A percentile compares a stretch with the other conserved stretches of the same genome.
Evolutionary conservation across 768 basidiomycete genomes (phyloP).

Genomic region (Boletus rubescentipes): DNA sequence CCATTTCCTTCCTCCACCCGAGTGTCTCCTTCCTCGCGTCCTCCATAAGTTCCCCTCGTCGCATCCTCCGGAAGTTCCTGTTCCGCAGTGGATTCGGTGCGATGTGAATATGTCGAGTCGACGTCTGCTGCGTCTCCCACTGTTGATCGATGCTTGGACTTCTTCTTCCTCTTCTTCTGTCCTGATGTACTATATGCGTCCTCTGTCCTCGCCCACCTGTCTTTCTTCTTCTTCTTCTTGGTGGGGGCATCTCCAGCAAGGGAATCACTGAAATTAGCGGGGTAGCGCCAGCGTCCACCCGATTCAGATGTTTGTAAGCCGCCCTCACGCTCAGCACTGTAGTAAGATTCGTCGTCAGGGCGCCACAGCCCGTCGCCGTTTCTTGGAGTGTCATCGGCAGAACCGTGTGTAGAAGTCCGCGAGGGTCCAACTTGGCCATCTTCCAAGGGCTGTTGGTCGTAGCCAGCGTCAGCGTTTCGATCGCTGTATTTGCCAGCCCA

Average conservation of each 20-base stretch:
- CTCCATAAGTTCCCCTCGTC: constrained; percentile 64
- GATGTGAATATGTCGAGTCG: constrained; percentile 33
- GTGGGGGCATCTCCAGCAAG: constrained; percentile 37
- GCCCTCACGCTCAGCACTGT: constrained; percentile 43
- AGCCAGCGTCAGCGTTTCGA: constrained; percentile 65
- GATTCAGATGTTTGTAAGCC: constrained; percentile 36
- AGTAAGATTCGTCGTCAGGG: constrained; percentile 74
- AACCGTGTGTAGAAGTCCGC: constrained; percentile 9
- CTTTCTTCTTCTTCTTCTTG: constrained; percentile 77
- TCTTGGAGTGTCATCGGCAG: constrained; percentile 13
- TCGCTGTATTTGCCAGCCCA: constrained; percentile 90
- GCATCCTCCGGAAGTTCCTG: constrained; percentile 64
- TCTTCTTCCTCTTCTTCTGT: constrained; percentile 65
- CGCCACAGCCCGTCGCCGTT: constrained; percentile 63
- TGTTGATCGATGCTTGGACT: constrained; percentile 50
- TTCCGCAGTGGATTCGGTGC: constrained; percentile 41
- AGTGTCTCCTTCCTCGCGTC: constrained; percentile 12
- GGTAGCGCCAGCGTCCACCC: constrained; percentile 75
- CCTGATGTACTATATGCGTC: constrained; percentile 62
- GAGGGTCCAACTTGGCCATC: constrained; percentile 66
- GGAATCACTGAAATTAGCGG: constrained; percentile 76
- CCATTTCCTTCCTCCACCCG: constrained; percentile 18
- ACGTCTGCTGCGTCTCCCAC: constrained; percentile 33
- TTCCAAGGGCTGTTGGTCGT: constrained; percentile 69
- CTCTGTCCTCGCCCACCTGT: constrained; percentile 84